Evolutionary conservation across 257 asterid species (phyloP).

Genomic region (Paulownia fortunei): DNA sequence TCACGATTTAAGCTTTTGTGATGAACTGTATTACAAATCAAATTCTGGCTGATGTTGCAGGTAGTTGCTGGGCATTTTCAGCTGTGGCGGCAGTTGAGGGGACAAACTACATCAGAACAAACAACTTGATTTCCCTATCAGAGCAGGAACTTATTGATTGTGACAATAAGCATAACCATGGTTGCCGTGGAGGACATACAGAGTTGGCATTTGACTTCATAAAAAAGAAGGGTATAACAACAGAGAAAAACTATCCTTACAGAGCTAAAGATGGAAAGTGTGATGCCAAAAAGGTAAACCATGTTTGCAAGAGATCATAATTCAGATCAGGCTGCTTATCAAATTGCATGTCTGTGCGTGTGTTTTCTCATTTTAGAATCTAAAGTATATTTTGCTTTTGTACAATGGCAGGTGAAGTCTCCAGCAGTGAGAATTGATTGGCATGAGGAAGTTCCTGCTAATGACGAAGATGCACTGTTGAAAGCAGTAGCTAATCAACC

Average conservation of each 20-base stretch:
- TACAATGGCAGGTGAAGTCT: conserved; percentile 42
- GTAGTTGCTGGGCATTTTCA: conserved; percentile 93
- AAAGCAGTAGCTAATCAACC: conserved; percentile 80
- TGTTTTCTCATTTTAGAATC: not conserved
- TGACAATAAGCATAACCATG: conserved; percentile 55
- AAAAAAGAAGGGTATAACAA: conserved; percentile 55
- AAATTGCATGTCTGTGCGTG: not conserved
- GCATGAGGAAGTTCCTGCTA: conserved; percentile 59
- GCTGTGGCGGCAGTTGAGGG: conserved; percentile 80
- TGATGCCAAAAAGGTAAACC: conserved; percentile 49
- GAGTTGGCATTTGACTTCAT: conserved; percentile 67
- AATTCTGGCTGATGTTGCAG: conserved; percentile 33
- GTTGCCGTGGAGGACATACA: conserved; percentile 75
- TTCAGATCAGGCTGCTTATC: not conserved
- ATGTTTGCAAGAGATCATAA: not conserved
- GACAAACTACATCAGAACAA: conserved; percentile 64
- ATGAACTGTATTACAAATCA: not conserved
- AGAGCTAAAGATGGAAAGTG: conserved; percentile 54
- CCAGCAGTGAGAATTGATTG: conserved; percentile 67
- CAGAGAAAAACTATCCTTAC: conserved; percentile 66
- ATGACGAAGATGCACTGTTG: conserved; percentile 57
- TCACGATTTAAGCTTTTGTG: too few species aligned
- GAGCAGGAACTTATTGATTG: conserved; percentile 83
- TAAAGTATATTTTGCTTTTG: not conserved
- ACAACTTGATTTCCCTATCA: conserved; percentile 54